A percentile compares a stretch with the other conserved stretches of the same genome.
Evolutionary conservation across 768 basidiomycete genomes (phyloP).

Genomic region (Austroboletus eburneus): DNA sequence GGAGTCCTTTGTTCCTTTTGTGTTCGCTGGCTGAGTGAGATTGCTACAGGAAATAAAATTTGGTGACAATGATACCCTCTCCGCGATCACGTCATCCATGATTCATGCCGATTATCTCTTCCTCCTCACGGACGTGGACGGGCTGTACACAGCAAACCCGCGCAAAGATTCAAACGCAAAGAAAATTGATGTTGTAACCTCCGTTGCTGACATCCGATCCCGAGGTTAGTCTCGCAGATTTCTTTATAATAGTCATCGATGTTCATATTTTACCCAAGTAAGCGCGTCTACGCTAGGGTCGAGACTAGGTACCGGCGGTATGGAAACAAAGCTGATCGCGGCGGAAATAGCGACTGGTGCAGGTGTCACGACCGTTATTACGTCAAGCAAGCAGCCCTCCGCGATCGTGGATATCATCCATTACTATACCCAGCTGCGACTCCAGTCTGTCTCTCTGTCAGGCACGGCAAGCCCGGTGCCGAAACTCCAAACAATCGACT

Average conservation of each 20-base stretch:
- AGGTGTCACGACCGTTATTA: conserved; percentile 89
- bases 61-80: conserved; percentile 97
- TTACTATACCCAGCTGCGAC: conserved; percentile 51
- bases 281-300: conserved; percentile 92
- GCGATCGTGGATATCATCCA: conserved; percentile 80
- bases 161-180: conserved; percentile 81
- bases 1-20: neutral
- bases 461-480: conserved; percentile 24
- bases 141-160: conserved; percentile 93
- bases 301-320: conserved; percentile 93
- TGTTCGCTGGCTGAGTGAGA: conserved; percentile 2
- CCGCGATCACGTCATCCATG: conserved; percentile 96
- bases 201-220: conserved; percentile 73
- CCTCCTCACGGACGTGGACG: conserved; percentile 94
- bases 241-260: neutral
- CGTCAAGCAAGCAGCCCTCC: conserved; percentile 73
- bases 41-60: conserved; percentile 98
- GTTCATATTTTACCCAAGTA: conserved; percentile 43
- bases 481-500: conserved; percentile 20
- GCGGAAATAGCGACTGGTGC: conserved; percentile 96
- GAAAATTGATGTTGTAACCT: conserved; percentile 77
- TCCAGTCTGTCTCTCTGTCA: conserved; percentile 35
- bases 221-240: conserved; percentile 51
- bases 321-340: conserved; percentile 99
- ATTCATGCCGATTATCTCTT: conserved; percentile 97